Percentiles rank a stretch among this genome's conserved stretches.
Evolutionary conservation across 163 green algal species (phyloP).

Genomic region (Volvox carteri): DNA sequence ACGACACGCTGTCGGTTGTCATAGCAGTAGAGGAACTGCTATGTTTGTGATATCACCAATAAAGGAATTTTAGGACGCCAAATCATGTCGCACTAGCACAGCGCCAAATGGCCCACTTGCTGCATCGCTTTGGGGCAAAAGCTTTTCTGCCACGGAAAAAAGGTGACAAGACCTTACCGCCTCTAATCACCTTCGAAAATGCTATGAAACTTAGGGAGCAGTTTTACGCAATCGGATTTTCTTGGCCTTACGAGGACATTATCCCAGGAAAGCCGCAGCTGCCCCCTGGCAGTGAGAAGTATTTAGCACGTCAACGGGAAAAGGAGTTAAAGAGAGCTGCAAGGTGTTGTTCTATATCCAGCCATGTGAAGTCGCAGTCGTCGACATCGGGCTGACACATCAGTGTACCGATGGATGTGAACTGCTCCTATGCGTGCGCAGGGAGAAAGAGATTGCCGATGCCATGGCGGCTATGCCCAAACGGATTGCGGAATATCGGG

Average conservation of each 20-base stretch:
- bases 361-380: not conserved
- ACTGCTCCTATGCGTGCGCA: not conserved
- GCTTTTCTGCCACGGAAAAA: conserved; percentile 22
- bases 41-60: too few relatives aligned
- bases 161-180: conserved; percentile 27
- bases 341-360: conserved; percentile 8
- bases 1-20: too few relatives aligned
- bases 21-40: too few relatives aligned
- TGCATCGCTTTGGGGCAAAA: conserved; percentile 8
- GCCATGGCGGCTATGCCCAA: conserved; percentile 40
- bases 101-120: conserved; percentile 27
- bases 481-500: conserved; percentile 43
- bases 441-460: conserved; percentile 24
- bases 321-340: conserved; percentile 26
- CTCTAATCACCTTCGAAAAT: conserved; percentile 8
- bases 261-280: conserved; percentile 5
- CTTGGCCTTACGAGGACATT: conserved; percentile 31
- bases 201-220: conserved; percentile 33
- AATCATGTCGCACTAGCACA: not conserved
- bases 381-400: not conserved
- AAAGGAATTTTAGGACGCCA: too few relatives aligned
- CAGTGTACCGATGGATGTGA: not conserved
- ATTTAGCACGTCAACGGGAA: not conserved
- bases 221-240: conserved; percentile 16
- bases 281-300: conserved; percentile 20